Evolutionary conservation across 441 rosid genomes (phyloP).

Genomic region (Raphanus hybrid): DNA sequence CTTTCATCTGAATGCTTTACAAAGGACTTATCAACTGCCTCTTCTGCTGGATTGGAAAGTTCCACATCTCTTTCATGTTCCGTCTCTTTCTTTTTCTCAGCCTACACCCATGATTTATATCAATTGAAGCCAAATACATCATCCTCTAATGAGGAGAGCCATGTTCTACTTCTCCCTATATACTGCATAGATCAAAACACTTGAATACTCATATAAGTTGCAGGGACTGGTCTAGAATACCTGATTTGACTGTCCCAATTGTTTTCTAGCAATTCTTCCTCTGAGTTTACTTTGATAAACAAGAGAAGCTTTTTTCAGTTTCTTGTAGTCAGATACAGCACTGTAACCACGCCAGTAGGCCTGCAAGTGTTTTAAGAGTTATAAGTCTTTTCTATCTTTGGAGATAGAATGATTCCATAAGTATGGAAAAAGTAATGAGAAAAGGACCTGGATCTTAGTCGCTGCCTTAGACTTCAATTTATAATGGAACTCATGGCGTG

Average conservation of each 20-base stretch:
- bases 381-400: slow-evolving; percentile 35
- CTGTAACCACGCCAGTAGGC: slow-evolving; percentile 71
- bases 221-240: slow-evolving; percentile 44
- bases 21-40: slow-evolving; percentile 22
- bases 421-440: slow-evolving; percentile 12
- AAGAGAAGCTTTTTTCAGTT: slow-evolving; percentile 54
- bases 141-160: background rate
- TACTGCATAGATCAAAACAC: background rate
- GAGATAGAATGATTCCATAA: slow-evolving; percentile 28
- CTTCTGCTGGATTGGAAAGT: slow-evolving; percentile 5
- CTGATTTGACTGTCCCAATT: slow-evolving; percentile 44
- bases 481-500: slow-evolving; percentile 52
- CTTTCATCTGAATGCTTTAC: slow-evolving; percentile 31
- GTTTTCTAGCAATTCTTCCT: slow-evolving; percentile 51
- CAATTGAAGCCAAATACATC: slow-evolving; percentile 17
- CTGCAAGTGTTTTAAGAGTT: slow-evolving; percentile 48
- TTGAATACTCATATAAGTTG: slow-evolving; percentile 29
- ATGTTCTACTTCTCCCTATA: slow-evolving; percentile 15
- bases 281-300: slow-evolving; percentile 56
- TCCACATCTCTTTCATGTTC: slow-evolving; percentile 27
- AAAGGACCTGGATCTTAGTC: slow-evolving; percentile 66
- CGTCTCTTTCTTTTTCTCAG: slow-evolving; percentile 33
- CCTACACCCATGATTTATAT: slow-evolving; percentile 29
- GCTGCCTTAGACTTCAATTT: slow-evolving; percentile 56
- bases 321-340: slow-evolving; percentile 59